Conservation (phyloP, 1,284 basidiomycete genomes). For the Irpex rosettiformis region DNA sequence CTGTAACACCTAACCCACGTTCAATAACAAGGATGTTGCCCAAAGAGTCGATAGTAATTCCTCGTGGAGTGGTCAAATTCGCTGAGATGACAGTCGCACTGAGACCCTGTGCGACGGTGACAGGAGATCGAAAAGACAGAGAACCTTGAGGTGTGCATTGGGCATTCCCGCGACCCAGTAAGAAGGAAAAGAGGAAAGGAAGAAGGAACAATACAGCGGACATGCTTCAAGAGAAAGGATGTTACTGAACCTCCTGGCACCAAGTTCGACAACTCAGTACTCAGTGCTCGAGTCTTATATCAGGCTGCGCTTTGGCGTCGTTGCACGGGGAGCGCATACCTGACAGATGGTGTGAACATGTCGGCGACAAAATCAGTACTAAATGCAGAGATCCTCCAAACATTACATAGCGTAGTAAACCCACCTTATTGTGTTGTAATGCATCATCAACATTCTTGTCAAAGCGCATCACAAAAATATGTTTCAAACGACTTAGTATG, state of each 20-base stretch:
- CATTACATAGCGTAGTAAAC: not conserved
- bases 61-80: constrained; percentile 36
- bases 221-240: not conserved
- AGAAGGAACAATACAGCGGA: not conserved
- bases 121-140: constrained; percentile 24
- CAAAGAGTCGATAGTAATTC: constrained; percentile 33
- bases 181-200: not conserved
- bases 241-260: not conserved
- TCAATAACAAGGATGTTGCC: constrained; percentile 41
- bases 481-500: too few species aligned
- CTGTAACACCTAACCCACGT: constrained; percentile 36
- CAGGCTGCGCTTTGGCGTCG: not conserved
- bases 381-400: not conserved
- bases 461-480: too few species aligned
- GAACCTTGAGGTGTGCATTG: constrained; percentile 13
- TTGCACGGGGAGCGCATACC: not conserved
- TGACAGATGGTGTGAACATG: not conserved
- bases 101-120: constrained; percentile 32
- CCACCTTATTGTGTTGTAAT: too few species aligned
- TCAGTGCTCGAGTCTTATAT: too few species aligned
- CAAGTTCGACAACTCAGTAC: not conserved
- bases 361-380: not conserved
- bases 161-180: not conserved
- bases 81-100: constrained; percentile 33
- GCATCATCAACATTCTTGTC: too few species aligned